Percentiles rank a stretch among this genome's conserved stretches.
These are phyloP conservation scores for Pythium folliculosum DNA, from an alignment of 352 stramenopile species.

Conservation along the genomic window DNA sequence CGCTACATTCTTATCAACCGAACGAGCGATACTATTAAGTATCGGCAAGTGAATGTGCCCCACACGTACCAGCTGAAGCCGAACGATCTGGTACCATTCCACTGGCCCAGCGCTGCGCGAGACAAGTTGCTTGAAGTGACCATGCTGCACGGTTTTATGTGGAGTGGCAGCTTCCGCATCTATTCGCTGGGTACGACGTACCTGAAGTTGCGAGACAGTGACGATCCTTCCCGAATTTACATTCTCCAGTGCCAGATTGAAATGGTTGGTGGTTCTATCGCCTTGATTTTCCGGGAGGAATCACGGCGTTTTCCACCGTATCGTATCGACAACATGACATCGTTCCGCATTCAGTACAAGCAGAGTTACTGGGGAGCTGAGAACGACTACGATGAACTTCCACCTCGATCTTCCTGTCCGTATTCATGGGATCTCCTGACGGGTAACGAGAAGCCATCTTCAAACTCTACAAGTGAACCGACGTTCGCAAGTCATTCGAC, in stretches of 20 bases:
- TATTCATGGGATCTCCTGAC: conserved; percentile 89
- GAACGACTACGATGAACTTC: conserved; percentile 75
- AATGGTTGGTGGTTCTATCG: conserved; percentile 83
- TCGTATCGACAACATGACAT: conserved; percentile 92
- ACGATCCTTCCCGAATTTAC: conserved; percentile 76
- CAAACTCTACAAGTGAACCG: conserved; percentile 61
- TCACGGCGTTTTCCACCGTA: conserved; percentile 88
- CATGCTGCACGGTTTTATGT: conserved; percentile 78
- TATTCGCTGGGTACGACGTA: conserved; percentile 86
- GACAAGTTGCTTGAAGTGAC: conserved; percentile 87
- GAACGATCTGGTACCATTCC: conserved; percentile 82
- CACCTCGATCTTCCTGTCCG: conserved; percentile 68
- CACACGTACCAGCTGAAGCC: conserved; percentile 70
- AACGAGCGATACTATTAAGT: conserved; percentile 83
- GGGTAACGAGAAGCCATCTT: conserved; percentile 60
- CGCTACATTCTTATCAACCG: conserved; percentile 89
- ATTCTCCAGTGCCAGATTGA: conserved; percentile 90
- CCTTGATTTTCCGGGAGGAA: conserved; percentile 84
- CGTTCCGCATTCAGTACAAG: conserved; percentile 87
- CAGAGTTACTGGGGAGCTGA: conserved; percentile 76
- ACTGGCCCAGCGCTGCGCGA: conserved; percentile 76
- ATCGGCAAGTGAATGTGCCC: conserved; percentile 74
- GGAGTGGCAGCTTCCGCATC: conserved; percentile 87
- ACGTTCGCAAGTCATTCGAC: conserved; percentile 58
- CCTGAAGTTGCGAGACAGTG: conserved; percentile 78